Base-by-base conservation (phyloP, 2,329 filamentous ascomycete species). In the Xylariaceae sp. region DNA sequence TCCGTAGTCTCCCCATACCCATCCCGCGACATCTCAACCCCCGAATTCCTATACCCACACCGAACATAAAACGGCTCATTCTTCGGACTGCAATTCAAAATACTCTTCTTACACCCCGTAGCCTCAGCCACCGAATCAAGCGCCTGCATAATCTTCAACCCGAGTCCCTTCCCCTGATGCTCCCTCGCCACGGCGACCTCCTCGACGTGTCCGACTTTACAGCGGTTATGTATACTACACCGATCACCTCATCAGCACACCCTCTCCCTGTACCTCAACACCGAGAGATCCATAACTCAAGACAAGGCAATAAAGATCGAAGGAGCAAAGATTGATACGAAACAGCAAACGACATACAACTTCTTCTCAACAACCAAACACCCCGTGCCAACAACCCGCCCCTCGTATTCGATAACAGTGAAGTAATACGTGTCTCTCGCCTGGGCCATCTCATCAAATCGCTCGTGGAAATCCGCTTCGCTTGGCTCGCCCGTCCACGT, bases 101-200 rank as follows among this genome's bases (percentile, higher is more conserved):
- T 90, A 39, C 78, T 86, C 80, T 87, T 92, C 65, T 90, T 90
- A 66, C 88, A 92, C 5, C 89, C 89, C 40, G 87, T 80, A 55
- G 84, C 79, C 64, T 81, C 76, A 3, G 87, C 87, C 22, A 92
- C 78, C 55, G 77, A 82, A 65, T 91, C 86, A 59, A 92, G 71
- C 6, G 88, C 86, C 70, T 89, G 81, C 50, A 94, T 90, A 60
- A 94, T 85, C 57, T 81, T 76, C 65, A 89, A 64, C 0, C 89
- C 89, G 15, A 94, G 71, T 62, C 89, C 90, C 75, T 90, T 90
- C 30, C 87, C 86, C 66, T 91, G 89, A 68, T 91, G 85, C 49
- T 87, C 83, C 68, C 86, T 85, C 44, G 84, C 78, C 30, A 94
- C 85, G 3, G 88, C 86, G 63, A 94, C 91, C 66, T 94, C 89